phyloP scores from a whole-genome alignment of 805 yeast genomes.

The Yueomyces sinensis region DNA sequence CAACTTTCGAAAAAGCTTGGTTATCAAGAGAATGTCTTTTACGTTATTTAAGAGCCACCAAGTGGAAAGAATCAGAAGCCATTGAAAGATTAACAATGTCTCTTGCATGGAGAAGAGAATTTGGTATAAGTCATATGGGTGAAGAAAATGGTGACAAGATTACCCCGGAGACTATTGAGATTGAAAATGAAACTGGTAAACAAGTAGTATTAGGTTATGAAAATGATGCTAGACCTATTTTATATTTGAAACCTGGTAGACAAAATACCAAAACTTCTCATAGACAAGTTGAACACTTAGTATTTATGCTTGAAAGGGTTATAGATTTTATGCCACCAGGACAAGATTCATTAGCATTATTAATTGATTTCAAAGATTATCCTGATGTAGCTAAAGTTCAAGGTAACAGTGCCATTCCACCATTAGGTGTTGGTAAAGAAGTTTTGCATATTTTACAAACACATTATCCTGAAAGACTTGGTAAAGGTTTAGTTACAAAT shows the following conservation, averaged over 20 bases:
- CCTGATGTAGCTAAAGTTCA: constrained; percentile 37
- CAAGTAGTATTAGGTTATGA: constrained; percentile 87
- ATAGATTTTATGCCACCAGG: constrained; percentile 95
- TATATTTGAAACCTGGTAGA: constrained; percentile 85
- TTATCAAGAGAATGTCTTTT: constrained; percentile 81
- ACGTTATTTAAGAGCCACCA: constrained; percentile 86
- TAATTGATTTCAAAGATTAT: constrained; percentile 84
- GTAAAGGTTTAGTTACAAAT: constrained; percentile 81
- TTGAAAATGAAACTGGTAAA: constrained; percentile 84
- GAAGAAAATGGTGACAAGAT: constrained; percentile 36
- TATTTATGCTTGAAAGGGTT: constrained; percentile 81
- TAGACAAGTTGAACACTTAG: constrained; percentile 92
- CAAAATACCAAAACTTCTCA: constrained; percentile 87
- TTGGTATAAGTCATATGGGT: constrained; percentile 46
- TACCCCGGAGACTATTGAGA: constrained; percentile 39
- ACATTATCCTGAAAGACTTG: constrained; percentile 94
- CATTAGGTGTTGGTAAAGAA: constrained; percentile 77
- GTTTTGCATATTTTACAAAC: constrained; percentile 89
- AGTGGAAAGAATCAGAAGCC: constrained; percentile 68
- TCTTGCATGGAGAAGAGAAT: constrained; percentile 86
- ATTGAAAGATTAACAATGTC: constrained; percentile 65
- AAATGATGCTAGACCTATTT: constrained; percentile 79
- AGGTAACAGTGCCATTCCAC: constrained; percentile 66
- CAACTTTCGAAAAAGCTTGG: constrained; percentile 71
- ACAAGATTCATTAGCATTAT: constrained; percentile 81